Percentiles rank a stretch among this genome's conserved stretches.
phyloP scores from a whole-genome alignment of 352 stramenopile species.

The Phytophthora cactorum region DNA sequence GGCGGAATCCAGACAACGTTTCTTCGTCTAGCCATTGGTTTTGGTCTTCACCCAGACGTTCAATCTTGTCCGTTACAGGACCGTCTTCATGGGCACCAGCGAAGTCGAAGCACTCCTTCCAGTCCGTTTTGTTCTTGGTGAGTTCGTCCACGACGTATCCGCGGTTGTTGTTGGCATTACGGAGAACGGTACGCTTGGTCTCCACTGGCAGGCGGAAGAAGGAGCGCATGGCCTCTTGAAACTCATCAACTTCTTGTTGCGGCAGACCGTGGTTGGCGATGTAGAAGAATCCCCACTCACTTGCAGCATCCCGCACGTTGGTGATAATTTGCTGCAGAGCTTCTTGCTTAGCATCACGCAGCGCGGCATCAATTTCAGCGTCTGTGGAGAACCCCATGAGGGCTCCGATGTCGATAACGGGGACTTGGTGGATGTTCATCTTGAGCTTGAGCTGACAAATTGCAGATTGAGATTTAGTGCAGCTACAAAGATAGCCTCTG shows the following conservation, averaged over 20 bases:
- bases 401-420: slow-evolving; percentile 54
- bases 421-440: slow-evolving; percentile 45
- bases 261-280: slow-evolving; percentile 86
- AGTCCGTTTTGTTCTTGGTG: slow-evolving; percentile 93
- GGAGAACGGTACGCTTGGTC: slow-evolving; percentile 65
- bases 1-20: slow-evolving; percentile 64
- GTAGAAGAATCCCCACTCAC: slow-evolving; percentile 94
- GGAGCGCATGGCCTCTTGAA: slow-evolving; percentile 62
- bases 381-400: slow-evolving; percentile 50
- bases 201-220: slow-evolving; percentile 88
- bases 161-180: slow-evolving; percentile 79
- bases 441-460: background rate
- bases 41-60: slow-evolving; percentile 49
- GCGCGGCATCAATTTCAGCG: slow-evolving; percentile 34
- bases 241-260: slow-evolving; percentile 58
- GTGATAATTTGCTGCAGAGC: slow-evolving; percentile 45
- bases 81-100: slow-evolving; percentile 48
- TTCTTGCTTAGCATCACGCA: slow-evolving; percentile 13
- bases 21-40: slow-evolving; percentile 86
- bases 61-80: slow-evolving; percentile 24
- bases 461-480: background rate
- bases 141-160: slow-evolving; percentile 95
- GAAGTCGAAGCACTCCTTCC: slow-evolving; percentile 91
- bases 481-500: too few species aligned
- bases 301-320: slow-evolving; percentile 34